These are phyloP conservation scores for Ustanciosporium gigantosporum DNA, from an alignment of 1,284 basidiomycete genomes.

Conservation along the genomic window DNA sequence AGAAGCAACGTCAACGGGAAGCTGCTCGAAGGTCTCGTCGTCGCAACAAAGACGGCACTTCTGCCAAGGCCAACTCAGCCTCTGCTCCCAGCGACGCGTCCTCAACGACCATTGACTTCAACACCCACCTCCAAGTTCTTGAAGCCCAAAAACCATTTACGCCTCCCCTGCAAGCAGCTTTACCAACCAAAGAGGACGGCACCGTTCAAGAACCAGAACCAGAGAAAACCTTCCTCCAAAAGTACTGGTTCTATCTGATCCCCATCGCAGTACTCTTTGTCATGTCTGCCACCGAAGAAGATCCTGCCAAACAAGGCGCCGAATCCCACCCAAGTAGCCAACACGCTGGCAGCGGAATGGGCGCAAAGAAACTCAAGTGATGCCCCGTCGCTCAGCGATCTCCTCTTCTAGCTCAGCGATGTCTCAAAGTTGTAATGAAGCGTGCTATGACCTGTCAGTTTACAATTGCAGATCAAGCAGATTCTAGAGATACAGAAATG, in stretches of 20 bases:
- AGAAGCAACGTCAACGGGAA: constrained; percentile 3
- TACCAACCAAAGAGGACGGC: constrained; percentile 34
- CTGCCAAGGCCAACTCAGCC: background rate
- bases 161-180: constrained; percentile 2
- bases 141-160: background rate
- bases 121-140: background rate
- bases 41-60: background rate
- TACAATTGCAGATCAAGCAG: too few species aligned
- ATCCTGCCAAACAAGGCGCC: constrained; percentile 6
- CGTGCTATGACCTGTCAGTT: too few species aligned
- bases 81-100: background rate
- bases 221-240: constrained; percentile 39
- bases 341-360: constrained; percentile 6
- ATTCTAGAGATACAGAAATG: too few species aligned
- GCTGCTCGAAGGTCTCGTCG: constrained; percentile 7
- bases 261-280: constrained; percentile 37
- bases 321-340: constrained; percentile 7
- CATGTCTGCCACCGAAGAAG: constrained; percentile 31
- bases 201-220: constrained; percentile 8
- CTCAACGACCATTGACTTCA: background rate
- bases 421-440: too few species aligned
- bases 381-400: background rate
- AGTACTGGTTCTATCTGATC: constrained; percentile 50
- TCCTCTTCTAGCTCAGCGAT: too few species aligned
- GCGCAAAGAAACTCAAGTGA: constrained; percentile 11